Evolutionary conservation across 768 basidiomycete genomes (phyloP).

Genomic region (Lyophyllum decastes): DNA sequence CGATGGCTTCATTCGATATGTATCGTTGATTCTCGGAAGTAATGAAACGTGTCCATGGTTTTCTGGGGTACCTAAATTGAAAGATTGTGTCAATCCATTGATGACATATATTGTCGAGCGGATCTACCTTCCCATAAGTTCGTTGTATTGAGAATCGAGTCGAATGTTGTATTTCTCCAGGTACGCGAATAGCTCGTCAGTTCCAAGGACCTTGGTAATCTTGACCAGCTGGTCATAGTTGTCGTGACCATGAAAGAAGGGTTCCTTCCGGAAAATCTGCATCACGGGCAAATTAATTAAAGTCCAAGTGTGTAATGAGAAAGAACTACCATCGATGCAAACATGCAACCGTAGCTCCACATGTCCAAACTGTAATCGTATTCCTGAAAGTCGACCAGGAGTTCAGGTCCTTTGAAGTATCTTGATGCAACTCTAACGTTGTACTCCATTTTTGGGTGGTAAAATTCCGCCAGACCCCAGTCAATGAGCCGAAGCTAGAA

Average conservation of each 20-base stretch:
- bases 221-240: constrained; percentile 99
- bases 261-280: constrained; percentile 98
- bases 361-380: constrained; percentile 98
- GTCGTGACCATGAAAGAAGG: constrained; percentile 99
- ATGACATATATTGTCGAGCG: background rate
- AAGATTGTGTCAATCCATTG: constrained; percentile 11
- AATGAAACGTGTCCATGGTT: constrained; percentile 94
- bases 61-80: constrained; percentile 75
- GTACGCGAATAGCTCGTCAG: constrained; percentile 91
- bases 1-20: constrained; percentile 96
- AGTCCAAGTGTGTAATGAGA: constrained; percentile 6
- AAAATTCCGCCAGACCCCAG: constrained; percentile 99
- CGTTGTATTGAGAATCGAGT: constrained; percentile 94
- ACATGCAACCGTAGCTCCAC: constrained; percentile 99
- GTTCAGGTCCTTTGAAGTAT: constrained; percentile 97
- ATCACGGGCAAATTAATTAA: constrained; percentile 10
- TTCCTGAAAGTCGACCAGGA: constrained; percentile 96
- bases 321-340: constrained; percentile 86
- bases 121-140: constrained; percentile 80
- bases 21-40: constrained; percentile 95
- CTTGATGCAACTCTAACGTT: constrained; percentile 97
- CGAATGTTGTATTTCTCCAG: constrained; percentile 95
- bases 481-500: constrained; percentile 90
- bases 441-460: constrained; percentile 96
- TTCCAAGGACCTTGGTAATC: constrained; percentile 96